Percentiles rank a stretch among this genome's conserved stretches.
phyloP scores from a whole-genome alignment of 164 flowering plant genomes.

The Chimonanthus salicifolius region DNA sequence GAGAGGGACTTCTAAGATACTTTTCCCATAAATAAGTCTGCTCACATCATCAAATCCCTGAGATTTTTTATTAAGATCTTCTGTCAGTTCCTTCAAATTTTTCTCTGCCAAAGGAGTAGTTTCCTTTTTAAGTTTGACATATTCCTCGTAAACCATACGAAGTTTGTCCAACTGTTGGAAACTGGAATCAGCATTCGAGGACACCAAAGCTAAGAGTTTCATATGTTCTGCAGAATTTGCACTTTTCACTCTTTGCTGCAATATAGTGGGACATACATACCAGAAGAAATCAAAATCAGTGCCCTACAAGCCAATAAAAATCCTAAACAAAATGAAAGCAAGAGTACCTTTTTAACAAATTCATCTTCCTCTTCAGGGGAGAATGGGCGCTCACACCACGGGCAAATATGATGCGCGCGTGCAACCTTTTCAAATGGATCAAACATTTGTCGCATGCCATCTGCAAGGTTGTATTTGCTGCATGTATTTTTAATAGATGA shows the following conservation, averaged over 20 bases:
- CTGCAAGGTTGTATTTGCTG: no score
- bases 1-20: neutral
- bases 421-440: no score
- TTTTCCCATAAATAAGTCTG: neutral
- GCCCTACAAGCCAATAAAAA: neutral
- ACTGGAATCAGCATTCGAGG: constrained; percentile 64
- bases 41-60: constrained; percentile 90
- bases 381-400: no score
- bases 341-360: constrained; percentile 77
- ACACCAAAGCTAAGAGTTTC: constrained; percentile 61
- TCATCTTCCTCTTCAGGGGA: constrained; percentile 88
- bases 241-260: constrained; percentile 89
- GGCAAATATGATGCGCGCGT: no score
- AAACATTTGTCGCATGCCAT: no score
- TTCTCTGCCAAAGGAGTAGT: constrained; percentile 64
- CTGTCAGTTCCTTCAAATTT: constrained; percentile 44
- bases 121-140: constrained; percentile 64
- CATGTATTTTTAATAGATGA: no score
- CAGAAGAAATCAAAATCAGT: neutral
- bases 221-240: constrained; percentile 73
- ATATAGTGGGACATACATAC: neutral
- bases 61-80: constrained; percentile 69
- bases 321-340: neutral
- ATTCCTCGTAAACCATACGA: constrained; percentile 75
- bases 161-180: constrained; percentile 93